Evolutionary conservation across 306 rosid genomes (phyloP).

Genomic region (Begonia masoniana): DNA sequence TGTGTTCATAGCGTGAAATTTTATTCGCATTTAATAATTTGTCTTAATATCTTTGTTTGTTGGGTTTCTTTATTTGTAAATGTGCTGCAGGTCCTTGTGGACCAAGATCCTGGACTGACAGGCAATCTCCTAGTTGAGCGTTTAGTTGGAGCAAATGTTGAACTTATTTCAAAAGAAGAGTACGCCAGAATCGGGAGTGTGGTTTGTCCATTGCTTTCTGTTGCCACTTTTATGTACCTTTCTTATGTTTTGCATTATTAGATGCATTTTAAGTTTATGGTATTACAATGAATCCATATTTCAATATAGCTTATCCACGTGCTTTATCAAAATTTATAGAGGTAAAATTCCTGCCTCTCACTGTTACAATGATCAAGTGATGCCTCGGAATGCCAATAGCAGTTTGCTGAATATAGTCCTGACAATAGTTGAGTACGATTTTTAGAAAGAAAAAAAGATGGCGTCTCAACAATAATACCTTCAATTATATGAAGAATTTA

Average conservation of each 20-base stretch:
- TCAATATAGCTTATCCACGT: too few relatives aligned
- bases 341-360: too few relatives aligned
- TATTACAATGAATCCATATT: too few relatives aligned
- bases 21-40: not conserved
- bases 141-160: slow-evolving; percentile 68
- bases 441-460: too few relatives aligned
- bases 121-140: slow-evolving; percentile 94
- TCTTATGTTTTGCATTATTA: not conserved
- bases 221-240: not conserved
- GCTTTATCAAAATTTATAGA: too few relatives aligned
- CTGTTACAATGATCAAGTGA: too few relatives aligned
- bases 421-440: too few relatives aligned
- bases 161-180: slow-evolving; percentile 73
- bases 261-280: not conserved
- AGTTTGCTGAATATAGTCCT: too few relatives aligned
- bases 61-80: slow-evolving; percentile 1
- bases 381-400: too few relatives aligned
- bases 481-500: too few relatives aligned
- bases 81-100: slow-evolving; percentile 30
- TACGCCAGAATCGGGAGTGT: slow-evolving; percentile 58
- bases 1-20: too few relatives aligned
- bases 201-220: slow-evolving; percentile 29
- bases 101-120: slow-evolving; percentile 70
- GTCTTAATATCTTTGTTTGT: not conserved
- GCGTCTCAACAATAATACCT: too few relatives aligned